These are phyloP conservation scores for Zygoascus biomembranicola DNA, from an alignment of 805 yeast species.

Conservation along the genomic window DNA sequence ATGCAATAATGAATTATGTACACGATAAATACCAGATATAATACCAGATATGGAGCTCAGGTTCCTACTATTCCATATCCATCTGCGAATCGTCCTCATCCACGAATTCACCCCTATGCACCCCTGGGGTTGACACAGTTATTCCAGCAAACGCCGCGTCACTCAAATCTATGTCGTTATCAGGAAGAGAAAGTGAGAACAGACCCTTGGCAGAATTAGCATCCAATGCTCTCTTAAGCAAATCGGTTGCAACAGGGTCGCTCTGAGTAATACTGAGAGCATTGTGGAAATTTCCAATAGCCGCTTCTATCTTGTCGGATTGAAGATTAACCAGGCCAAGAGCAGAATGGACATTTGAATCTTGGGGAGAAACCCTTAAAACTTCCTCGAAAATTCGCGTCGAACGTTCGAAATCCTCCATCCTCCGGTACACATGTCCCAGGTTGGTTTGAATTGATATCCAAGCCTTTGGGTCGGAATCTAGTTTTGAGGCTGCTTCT, in stretches of 20 bases:
- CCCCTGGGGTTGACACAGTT: constrained; percentile 2
- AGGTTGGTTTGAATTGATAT: constrained; percentile 75
- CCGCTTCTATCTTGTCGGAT: constrained; percentile 50
- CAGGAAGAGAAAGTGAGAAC: not conserved
- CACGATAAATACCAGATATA: too few relatives aligned
- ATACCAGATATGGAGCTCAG: too few relatives aligned
- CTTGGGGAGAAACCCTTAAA: constrained; percentile 56
- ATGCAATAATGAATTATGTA: not conserved
- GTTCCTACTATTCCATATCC: constrained; percentile 10
- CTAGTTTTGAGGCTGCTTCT: constrained; percentile 55
- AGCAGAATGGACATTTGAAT: constrained; percentile 71
- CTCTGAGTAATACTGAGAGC: constrained; percentile 72
- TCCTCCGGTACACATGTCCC: constrained; percentile 78
- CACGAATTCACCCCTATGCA: not conserved
- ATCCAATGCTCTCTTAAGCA: constrained; percentile 59
- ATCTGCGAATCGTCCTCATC: constrained; percentile 15
- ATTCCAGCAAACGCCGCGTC: constrained; percentile 7
- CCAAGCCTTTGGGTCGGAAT: constrained; percentile 78
- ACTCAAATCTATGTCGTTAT: constrained; percentile 5
- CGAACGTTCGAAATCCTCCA: constrained; percentile 56
- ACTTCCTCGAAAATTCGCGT: constrained; percentile 71
- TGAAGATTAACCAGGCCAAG: constrained; percentile 78
- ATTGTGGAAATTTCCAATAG: constrained; percentile 70
- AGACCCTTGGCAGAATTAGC: constrained; percentile 11
- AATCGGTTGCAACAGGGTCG: constrained; percentile 78